These are phyloP conservation scores for Candida ortonii DNA, from an alignment of 805 yeast genomes.

Conservation along the genomic window DNA sequence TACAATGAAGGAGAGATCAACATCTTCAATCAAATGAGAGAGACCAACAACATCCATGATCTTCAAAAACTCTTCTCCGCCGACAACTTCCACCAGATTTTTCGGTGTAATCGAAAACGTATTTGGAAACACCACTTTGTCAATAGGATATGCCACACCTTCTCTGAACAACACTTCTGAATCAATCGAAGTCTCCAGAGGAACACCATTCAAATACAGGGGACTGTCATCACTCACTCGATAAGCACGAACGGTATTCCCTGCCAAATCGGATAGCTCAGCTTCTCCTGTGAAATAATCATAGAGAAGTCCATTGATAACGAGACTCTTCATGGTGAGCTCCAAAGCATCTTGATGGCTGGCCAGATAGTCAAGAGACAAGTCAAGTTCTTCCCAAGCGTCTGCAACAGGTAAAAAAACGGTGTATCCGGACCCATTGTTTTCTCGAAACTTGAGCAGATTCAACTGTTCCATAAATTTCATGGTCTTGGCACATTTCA, in stretches of 20 bases:
- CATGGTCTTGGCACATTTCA: constrained; percentile 64
- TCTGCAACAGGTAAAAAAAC: constrained; percentile 72
- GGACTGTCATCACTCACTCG: constrained; percentile 6
- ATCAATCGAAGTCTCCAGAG: constrained; percentile 39
- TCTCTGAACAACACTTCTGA: constrained; percentile 73
- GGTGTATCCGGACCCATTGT: constrained; percentile 61
- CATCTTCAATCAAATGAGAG: constrained; percentile 39
- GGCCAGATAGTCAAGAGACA: constrained; percentile 58
- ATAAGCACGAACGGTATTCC: constrained; percentile 7
- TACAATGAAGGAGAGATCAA: constrained; percentile 60
- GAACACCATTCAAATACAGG: constrained; percentile 17
- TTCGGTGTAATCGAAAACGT: constrained; percentile 48
- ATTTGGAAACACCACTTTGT: constrained; percentile 54
- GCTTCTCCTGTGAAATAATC: constrained; percentile 47
- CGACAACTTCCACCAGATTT: constrained; percentile 58
- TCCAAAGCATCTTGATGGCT: constrained; percentile 49
- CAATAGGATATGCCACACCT: constrained; percentile 80
- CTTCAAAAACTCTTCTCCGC: constrained; percentile 45
- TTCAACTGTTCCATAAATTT: constrained; percentile 51
- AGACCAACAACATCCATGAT: constrained; percentile 43
- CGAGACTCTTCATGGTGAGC: constrained; percentile 52
- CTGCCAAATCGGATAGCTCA: constrained; percentile 20
- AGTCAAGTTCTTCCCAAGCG: constrained; percentile 65
- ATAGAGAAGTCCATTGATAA: constrained; percentile 64
- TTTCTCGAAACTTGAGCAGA: constrained; percentile 48